These are phyloP conservation scores for Pseudogymnoascus sp. DNA, from an alignment of 2,329 filamentous ascomycete genomes.

Conservation along the genomic window DNA sequence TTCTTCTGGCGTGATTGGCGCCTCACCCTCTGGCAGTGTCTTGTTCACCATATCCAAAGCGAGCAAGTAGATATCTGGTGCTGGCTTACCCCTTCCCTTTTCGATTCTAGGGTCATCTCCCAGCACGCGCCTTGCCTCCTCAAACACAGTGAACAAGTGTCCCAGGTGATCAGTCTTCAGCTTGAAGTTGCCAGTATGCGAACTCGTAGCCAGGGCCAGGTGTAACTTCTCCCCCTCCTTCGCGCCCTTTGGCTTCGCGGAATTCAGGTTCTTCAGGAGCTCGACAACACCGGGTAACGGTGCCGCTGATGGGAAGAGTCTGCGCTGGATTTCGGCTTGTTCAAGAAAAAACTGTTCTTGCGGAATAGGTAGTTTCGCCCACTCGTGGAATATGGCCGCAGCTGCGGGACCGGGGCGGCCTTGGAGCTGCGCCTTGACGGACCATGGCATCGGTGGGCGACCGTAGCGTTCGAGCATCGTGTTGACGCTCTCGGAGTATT, in stretches of 20 bases:
- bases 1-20: conserved; percentile 68
- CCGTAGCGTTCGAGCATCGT: conserved; percentile 68
- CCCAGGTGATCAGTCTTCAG: conserved; percentile 41
- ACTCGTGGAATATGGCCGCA: conserved; percentile 60
- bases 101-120: conserved; percentile 78
- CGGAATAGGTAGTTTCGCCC: conserved; percentile 77
- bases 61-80: conserved; percentile 88
- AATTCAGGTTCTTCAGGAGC: conserved; percentile 53
- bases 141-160: conserved; percentile 58
- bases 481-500: conserved; percentile 84
- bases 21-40: conserved; percentile 53
- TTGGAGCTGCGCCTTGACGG: conserved; percentile 75
- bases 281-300: conserved; percentile 70
- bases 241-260: conserved; percentile 19
- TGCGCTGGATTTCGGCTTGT: conserved; percentile 55
- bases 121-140: conserved; percentile 62
- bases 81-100: conserved; percentile 78
- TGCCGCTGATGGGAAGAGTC: conserved; percentile 66
- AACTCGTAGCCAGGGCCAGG: conserved; percentile 74
- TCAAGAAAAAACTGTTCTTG: conserved; percentile 56
- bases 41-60: conserved; percentile 80
- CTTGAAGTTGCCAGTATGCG: conserved; percentile 38
- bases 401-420: conserved; percentile 33
- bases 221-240: conserved; percentile 46
- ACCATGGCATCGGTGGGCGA: conserved; percentile 75